Conservation (phyloP, 768 basidiomycete genomes). For the Boletus reticulatus region DNA sequence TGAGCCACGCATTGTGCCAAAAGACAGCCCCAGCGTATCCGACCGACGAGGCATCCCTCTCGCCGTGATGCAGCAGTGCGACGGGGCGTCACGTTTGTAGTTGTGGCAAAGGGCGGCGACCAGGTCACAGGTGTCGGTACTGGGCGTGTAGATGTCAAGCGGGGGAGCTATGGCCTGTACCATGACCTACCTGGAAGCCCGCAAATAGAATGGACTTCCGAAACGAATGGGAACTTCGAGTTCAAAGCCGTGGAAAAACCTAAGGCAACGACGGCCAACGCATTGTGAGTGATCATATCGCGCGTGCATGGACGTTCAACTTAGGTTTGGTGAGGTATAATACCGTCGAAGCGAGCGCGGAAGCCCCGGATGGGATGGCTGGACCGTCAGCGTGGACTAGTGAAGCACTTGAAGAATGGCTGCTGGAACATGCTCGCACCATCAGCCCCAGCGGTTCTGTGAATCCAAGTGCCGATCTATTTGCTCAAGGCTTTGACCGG, state of each 20-base stretch:
- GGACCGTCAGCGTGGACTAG: neutral
- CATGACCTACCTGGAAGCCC: too few relatives aligned
- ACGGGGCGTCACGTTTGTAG: too few relatives aligned
- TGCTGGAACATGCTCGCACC: constrained; percentile 3
- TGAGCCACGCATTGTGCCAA: constrained; percentile 38
- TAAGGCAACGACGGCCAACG: too few relatives aligned
- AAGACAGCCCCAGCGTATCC: constrained; percentile 42
- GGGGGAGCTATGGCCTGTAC: too few relatives aligned
- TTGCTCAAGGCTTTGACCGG: too few relatives aligned
- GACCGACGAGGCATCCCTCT: constrained; percentile 32
- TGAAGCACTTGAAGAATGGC: constrained; percentile 5
- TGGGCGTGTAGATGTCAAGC: too few relatives aligned
- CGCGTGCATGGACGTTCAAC: neutral
- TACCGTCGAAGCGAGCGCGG: neutral
- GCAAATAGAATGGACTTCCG: too few relatives aligned
- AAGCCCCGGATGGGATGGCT: neutral
- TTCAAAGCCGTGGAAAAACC: too few relatives aligned
- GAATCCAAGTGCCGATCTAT: constrained; percentile 17
- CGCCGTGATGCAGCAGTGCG: constrained; percentile 38
- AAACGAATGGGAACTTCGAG: too few relatives aligned
- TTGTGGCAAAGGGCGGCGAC: too few relatives aligned
- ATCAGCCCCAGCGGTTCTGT: neutral
- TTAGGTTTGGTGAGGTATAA: neutral
- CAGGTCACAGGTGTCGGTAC: too few relatives aligned
- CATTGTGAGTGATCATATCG: constrained; percentile 13